phyloP scores from a whole-genome alignment of 176 grass and related monocot genomes.

The Ampelocalamus luodianensis region DNA sequence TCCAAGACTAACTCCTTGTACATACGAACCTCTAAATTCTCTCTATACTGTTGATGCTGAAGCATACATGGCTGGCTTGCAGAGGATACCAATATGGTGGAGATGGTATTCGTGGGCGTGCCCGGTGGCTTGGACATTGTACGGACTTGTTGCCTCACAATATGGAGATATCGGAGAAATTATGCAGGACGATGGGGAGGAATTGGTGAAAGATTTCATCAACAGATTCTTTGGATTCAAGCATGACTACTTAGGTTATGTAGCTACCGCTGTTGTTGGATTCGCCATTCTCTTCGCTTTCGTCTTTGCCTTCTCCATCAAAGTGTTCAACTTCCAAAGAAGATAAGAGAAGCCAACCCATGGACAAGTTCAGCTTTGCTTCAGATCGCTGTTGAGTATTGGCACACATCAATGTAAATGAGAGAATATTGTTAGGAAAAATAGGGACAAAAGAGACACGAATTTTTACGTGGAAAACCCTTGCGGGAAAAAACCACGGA shows the following conservation, averaged over 20 bases:
- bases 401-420: slow-evolving; percentile 2
- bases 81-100: slow-evolving; percentile 99
- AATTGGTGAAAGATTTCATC: slow-evolving; percentile 63
- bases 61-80: slow-evolving; percentile 42
- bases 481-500: too few relatives aligned
- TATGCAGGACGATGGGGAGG: slow-evolving; percentile 26
- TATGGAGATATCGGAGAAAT: slow-evolving; percentile 57
- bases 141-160: slow-evolving; percentile 84
- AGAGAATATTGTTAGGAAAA: too few relatives aligned
- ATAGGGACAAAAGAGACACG: too few relatives aligned
- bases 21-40: slow-evolving; percentile 8
- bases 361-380: background rate
- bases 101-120: slow-evolving; percentile 93
- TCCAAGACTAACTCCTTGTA: background rate
- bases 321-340: slow-evolving; percentile 71
- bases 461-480: too few relatives aligned
- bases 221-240: slow-evolving; percentile 63
- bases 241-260: slow-evolving; percentile 69
- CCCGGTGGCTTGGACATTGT: slow-evolving; percentile 88
- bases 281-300: slow-evolving; percentile 66
- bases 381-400: slow-evolving; percentile 18
- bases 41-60: slow-evolving; percentile 26
- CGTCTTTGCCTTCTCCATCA: slow-evolving; percentile 65
- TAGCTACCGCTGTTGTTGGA: slow-evolving; percentile 71
- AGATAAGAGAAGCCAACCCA: slow-evolving; percentile 44